These are phyloP conservation scores for Acer saccharum DNA, from an alignment of 345 rosid genomes.

Conservation along the genomic window DNA sequence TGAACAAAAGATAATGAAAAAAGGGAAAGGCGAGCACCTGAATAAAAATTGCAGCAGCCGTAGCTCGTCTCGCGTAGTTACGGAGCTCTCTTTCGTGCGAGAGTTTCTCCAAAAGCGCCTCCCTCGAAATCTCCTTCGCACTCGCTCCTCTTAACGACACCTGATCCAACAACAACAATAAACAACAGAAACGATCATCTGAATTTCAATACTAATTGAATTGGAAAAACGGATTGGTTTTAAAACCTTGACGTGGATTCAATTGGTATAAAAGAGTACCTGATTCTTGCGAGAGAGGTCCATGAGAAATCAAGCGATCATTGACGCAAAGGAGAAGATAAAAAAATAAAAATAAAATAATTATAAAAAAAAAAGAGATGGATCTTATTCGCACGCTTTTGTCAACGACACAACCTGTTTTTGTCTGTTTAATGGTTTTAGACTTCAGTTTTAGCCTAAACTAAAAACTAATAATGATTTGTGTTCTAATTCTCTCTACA, in stretches of 20 bases:
- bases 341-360: too few relatives aligned
- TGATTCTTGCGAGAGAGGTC: constrained; percentile 71
- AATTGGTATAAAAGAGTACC: constrained; percentile 32
- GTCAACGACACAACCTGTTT: too few relatives aligned
- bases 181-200: background rate
- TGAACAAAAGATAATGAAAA: background rate
- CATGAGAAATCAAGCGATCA: constrained; percentile 41
- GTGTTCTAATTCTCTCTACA: background rate
- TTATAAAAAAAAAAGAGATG: too few relatives aligned
- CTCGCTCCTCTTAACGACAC: constrained; percentile 96
- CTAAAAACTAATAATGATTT: background rate
- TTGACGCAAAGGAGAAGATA: background rate
- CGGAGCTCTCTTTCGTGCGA: constrained; percentile 85
- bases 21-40: constrained; percentile 49
- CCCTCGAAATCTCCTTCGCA: constrained; percentile 80
- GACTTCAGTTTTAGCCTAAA: too few relatives aligned
- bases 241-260: too few relatives aligned
- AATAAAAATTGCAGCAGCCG: constrained; percentile 60
- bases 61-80: constrained; percentile 68
- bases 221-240: background rate
- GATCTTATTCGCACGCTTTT: too few relatives aligned
- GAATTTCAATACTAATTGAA: background rate
- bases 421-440: too few relatives aligned
- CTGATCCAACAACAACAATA: constrained; percentile 36
- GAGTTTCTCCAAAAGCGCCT: constrained; percentile 87